Evolutionary conservation across 768 basidiomycete genomes (phyloP), one percentile per base, ranked within the genome.

Genomic region (Coprinopsis sp.): DNA sequence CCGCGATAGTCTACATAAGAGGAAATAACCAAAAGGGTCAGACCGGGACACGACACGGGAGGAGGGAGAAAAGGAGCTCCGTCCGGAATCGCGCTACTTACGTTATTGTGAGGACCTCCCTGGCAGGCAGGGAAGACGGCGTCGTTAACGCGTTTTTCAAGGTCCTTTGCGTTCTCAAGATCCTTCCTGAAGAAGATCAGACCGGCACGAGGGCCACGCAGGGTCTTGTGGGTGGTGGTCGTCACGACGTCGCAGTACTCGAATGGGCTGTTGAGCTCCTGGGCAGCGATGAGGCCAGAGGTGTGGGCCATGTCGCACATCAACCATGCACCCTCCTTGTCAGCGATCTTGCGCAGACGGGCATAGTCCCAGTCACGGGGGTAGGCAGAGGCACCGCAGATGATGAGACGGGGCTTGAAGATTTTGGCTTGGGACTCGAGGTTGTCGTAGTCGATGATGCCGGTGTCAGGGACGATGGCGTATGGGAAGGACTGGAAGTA

Each of bases 81-180:
- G 5, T 16, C 1, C 13, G 21, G 5, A 23, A 18, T 12, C 4
- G 12, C 8, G 21, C 6, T 25, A 54, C 81, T 46, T 47, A 89
- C 88, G 72, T 99, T 93, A 75, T 98, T 98, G 76, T 98, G 96
- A 34, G 95, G 96, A 39, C 95, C 96, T 68, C 96, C 96, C 71
- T 98, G 96, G 79, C 96, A 98, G 28, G 96, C 95, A 47, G 96
- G 96, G 84, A 99, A 99, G 53, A 99, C 95, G 40, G 96, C 94
- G 33, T 95, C 90, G 65, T 98, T 98, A 58, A 99, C 83, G 48
- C 94, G 87, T 68, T 91, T 91, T 78, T 97, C 96, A 36, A 99
- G 80, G 56, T 98, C 95, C 58, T 79, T 70, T 22, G 81, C 69
- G 50, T 83, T 76, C 60, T 87, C 79, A 56, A 82, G 81, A 64